Evolutionary conservation across 202 grass and related monocot species (phyloP), one percentile per base, ranked within the genome.

Genomic region (Alloteropsis angusta): DNA sequence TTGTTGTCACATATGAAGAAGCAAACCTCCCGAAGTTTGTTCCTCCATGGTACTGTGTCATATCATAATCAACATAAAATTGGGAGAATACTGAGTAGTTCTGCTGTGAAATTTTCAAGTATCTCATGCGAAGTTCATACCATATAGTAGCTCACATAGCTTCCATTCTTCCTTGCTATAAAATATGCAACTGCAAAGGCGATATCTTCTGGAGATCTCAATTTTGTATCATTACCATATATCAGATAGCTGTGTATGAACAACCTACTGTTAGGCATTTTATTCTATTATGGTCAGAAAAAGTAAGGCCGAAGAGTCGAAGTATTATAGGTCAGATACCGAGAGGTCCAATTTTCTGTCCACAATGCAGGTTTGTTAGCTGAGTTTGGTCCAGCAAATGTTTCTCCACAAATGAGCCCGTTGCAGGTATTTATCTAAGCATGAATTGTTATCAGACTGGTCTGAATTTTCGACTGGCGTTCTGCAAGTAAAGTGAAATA

Each of bases 61-160:
- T 66, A 13, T 68, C 21, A 68, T 48, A 34, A 62, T 62, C 15
- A 62, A 46, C 41, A 28, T 2, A 15, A 28, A 54, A 43, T n/a
- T 8, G 46, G 14, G 1, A 15, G 50, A 4, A 42, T 43, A 42
- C 0, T 60, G 43, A 75, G 30, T 56, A 21, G 1, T 80, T 15
- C 2, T 75, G 53, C 32, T 71, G 14, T 5, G n/a, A 77, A 82
- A 65, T n/a, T 17, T 63, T 76, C 39, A 44, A 42, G 64, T 19
- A 0, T 79, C 54, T 54, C 4, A 9, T 3, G 0, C 1, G 36
- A 42, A 42, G 57, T 81, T 23, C 70, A 62, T 94, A 98, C 89
- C 95, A 98, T 98, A 86, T 94, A 98, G 71, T 98, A 98, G 77
- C 91, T 98, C 78, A 94, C 83, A 87, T 90, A 98, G 45, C 85